Percentiles rank a stretch among this genome's conserved stretches.
These are phyloP conservation scores for Acanthamoeba lenticulata DNA, from an alignment of 208 protist genomes.

Conservation along the genomic window DNA sequence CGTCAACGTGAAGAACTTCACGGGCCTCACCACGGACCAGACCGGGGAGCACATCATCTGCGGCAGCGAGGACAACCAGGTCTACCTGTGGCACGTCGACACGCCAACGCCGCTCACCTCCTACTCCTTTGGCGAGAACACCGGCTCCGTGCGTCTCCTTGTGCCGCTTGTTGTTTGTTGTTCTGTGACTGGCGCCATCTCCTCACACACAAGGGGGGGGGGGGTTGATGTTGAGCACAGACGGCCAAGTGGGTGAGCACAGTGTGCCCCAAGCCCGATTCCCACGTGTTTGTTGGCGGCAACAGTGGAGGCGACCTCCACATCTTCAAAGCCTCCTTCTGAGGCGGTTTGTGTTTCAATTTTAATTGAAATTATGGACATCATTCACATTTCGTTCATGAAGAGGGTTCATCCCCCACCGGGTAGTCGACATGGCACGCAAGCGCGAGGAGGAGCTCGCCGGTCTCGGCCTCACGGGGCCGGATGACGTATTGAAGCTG, in stretches of 20 bases:
- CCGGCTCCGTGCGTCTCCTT: neutral
- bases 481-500: neutral
- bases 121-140: neutral
- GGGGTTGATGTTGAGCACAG: no score
- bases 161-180: neutral
- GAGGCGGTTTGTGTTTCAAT: no score
- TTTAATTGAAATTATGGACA: no score
- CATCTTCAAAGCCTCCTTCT: neutral
- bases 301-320: neutral
- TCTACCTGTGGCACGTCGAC: neutral
- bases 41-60: neutral
- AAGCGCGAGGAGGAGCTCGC: neutral
- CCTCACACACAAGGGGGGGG: no score
- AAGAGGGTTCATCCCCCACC: no score
- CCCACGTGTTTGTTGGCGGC: neutral
- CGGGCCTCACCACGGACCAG: neutral
- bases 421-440: neutral
- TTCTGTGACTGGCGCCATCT: no score
- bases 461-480: neutral
- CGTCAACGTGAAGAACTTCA: neutral
- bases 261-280: neutral
- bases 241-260: slow-evolving; percentile 3
- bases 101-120: neutral
- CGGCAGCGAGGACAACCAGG: slow-evolving; percentile 15
- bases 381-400: no score